Conservation (phyloP, 306 rosid genomes). For the Gynostemma pentaphyllum region DNA sequence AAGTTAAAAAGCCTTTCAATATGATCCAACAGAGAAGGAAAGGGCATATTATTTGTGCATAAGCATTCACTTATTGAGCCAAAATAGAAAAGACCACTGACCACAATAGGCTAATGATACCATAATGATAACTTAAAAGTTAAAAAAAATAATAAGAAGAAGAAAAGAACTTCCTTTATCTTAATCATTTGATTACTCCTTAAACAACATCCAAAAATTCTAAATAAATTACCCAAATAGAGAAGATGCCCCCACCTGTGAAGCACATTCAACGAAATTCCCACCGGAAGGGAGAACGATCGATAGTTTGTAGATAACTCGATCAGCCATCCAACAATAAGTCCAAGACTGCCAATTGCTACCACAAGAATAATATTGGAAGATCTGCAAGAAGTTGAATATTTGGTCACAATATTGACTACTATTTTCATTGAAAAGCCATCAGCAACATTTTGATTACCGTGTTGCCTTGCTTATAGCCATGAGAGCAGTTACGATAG, state of each 20-base stretch:
- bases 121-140: no score
- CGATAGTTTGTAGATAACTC: constrained; percentile 32
- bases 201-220: neutral
- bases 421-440: neutral
- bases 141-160: neutral
- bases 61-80: no score
- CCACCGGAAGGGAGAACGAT: constrained; percentile 20
- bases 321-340: constrained; percentile 41
- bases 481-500: constrained; percentile 88
- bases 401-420: neutral
- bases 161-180: neutral
- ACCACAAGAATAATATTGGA: constrained; percentile 35
- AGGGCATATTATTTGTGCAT: no score
- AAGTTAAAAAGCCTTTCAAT: no score
- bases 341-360: constrained; percentile 32
- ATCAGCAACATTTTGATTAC: constrained; percentile 21
- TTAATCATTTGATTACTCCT: neutral
- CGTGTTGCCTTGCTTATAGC: constrained; percentile 78
- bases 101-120: no score
- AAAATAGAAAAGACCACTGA: no score
- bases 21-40: no score
- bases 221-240: neutral
- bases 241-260: constrained; percentile 23
- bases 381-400: constrained; percentile 28
- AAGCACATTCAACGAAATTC: constrained; percentile 19